Conservation (phyloP, 352 stramenopile species). For the Globisporangium spinosum region DNA sequence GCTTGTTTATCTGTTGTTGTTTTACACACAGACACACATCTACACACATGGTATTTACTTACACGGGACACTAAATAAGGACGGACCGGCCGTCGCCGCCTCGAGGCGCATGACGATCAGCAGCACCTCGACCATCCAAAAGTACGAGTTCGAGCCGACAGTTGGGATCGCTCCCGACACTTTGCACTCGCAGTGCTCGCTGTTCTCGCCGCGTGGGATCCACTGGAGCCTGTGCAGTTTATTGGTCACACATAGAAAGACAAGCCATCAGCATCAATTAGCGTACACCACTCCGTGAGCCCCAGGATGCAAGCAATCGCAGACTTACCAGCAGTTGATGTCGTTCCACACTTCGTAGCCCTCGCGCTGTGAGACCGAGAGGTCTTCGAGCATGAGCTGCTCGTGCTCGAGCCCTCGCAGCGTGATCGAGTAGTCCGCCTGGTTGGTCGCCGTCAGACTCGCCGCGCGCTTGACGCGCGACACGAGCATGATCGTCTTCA, state of each 20-base stretch:
- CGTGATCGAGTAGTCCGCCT: constrained; percentile 14
- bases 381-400: constrained; percentile 18
- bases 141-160: constrained; percentile 20
- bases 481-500: constrained; percentile 20
- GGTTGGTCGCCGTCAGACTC: background rate
- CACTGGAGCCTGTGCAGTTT: constrained; percentile 10
- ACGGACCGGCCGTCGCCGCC: constrained; percentile 1
- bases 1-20: background rate
- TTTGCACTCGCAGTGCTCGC: constrained; percentile 16
- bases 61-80: constrained; percentile 1
- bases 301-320: background rate
- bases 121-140: constrained; percentile 21
- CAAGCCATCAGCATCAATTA: background rate
- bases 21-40: background rate
- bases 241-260: background rate
- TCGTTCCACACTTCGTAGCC: constrained; percentile 24
- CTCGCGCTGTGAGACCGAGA: constrained; percentile 10
- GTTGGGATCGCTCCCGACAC: constrained; percentile 20
- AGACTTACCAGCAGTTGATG: constrained; percentile 18
- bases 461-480: constrained; percentile 8
- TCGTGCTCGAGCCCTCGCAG: constrained; percentile 15
- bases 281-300: background rate
- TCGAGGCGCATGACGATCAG: constrained; percentile 20
- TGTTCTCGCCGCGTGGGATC: constrained; percentile 12
- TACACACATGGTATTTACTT: background rate